These are phyloP conservation scores for Cyclotella cryptica DNA, from an alignment of 108 stramenopile genomes.

Conservation along the genomic window DNA sequence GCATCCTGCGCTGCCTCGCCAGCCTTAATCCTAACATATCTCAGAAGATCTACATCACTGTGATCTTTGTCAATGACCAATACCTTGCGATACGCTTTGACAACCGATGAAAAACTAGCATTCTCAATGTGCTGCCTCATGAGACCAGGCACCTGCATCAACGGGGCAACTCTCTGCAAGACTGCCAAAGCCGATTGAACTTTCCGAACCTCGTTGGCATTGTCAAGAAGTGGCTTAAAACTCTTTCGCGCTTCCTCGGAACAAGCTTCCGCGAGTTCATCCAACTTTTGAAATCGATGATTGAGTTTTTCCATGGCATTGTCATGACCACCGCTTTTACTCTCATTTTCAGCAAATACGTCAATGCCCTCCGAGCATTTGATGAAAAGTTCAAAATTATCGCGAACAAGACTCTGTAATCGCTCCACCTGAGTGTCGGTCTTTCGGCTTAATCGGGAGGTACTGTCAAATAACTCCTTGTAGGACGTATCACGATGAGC, in stretches of 20 bases:
- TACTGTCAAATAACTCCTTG: conserved; percentile 71
- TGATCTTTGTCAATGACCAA: conserved; percentile 79
- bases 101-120: conserved; percentile 78
- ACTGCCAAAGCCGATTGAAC: conserved; percentile 88
- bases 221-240: conserved; percentile 90
- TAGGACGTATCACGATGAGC: conserved; percentile 83
- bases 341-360: conserved; percentile 55
- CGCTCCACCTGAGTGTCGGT: conserved; percentile 85
- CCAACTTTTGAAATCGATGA: conserved; percentile 74
- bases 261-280: conserved; percentile 74
- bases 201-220: conserved; percentile 89
- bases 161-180: conserved; percentile 80
- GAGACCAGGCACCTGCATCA: conserved; percentile 81
- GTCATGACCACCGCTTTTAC: conserved; percentile 38
- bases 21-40: conserved; percentile 80
- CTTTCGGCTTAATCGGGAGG: conserved; percentile 81
- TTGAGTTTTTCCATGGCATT: conserved; percentile 57
- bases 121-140: conserved; percentile 92
- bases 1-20: conserved; percentile 86
- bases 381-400: conserved; percentile 89
- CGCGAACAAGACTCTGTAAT: conserved; percentile 85
- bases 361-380: conserved; percentile 92
- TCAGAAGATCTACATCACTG: conserved; percentile 80
- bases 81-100: conserved; percentile 89
- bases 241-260: conserved; percentile 83